Evolutionary conservation across 192 early-diverging fungal species (phyloP), one percentile per base, ranked within the genome.

Genomic region (Gigaspora rosea): DNA sequence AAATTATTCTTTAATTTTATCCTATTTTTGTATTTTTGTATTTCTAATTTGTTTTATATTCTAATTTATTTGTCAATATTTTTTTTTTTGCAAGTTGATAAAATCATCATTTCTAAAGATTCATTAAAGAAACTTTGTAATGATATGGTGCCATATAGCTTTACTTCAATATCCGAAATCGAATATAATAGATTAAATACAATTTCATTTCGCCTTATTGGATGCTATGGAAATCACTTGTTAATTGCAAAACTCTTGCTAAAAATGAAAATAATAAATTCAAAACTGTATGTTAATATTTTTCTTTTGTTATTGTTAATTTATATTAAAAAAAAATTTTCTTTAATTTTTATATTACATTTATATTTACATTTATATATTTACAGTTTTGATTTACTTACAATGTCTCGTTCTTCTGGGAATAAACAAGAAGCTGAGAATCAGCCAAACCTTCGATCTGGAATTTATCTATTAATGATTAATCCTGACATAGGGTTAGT

Each of bases 31-130:
- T 41, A 41, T 41, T 41, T 41, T 41, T 41, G 7, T 41, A 41
- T 6, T 41, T 41, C 41, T 27, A 41, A 41, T 41, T n/a, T 41
- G 41, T 41, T 41, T 41, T 6, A 6, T 41, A 7, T 41, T 6
- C 41, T 41, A 41, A 41, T 41, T 41, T 41, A 41, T 41, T 41
- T 41, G 3, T 41, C 41, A 41, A 41, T 41, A 41, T 41, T 7
- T 41, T 41, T 41, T 41, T 41, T 7, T 7, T 41, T 41, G 41
- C 41, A 41, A 66, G 64, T 66, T 15, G 64, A 66, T 8, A 66
- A 66, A 66, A 66, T 66, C 15, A 66, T 66, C 41, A 66, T 66
- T n/a, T 66, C 64, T n/a, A 66, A 66, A n/a, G 64, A 48, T 48
- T 66, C 64, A 15, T 35, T 71, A 6, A 27, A 33, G 22, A 35